Percentiles rank a stretch among this genome's conserved stretches.
These are phyloP conservation scores for Limonium bicolor DNA, from an alignment of 148 eudicot species.

Conservation along the genomic window DNA sequence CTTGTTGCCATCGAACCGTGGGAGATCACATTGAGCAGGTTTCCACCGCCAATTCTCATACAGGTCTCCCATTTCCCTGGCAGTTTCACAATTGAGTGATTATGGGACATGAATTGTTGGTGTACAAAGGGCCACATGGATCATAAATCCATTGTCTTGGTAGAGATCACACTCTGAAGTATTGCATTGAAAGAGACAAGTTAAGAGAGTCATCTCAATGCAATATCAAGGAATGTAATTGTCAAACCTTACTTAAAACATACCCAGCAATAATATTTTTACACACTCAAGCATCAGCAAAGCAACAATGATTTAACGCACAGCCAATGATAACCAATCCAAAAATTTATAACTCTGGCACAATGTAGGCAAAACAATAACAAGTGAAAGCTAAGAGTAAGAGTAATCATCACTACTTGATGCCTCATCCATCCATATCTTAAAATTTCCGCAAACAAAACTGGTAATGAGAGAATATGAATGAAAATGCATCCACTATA, in stretches of 20 bases:
- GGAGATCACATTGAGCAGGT: conserved; percentile 69
- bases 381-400: no score
- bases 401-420: no score
- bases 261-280: neutral
- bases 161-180: conserved; percentile 62
- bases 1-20: no score
- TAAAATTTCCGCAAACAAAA: no score
- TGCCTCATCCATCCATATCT: no score
- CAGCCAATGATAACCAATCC: no score
- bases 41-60: conserved; percentile 89
- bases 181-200: conserved; percentile 2
- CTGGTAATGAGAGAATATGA: no score
- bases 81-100: conserved; percentile 77
- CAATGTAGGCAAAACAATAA: no score
- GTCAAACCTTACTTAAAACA: neutral
- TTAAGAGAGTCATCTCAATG: neutral
- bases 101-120: conserved; percentile 67
- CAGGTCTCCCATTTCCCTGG: conserved; percentile 95
- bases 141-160: conserved; percentile 79
- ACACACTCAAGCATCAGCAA: no score
- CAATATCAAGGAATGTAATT: neutral
- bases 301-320: no score
- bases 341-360: no score
- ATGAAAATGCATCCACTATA: no score
- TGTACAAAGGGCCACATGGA: conserved; percentile 51